Evolutionary conservation across 1,284 basidiomycete genomes (phyloP), one percentile per base, ranked within the genome.

Genomic region (Puccinia brachypodii): DNA sequence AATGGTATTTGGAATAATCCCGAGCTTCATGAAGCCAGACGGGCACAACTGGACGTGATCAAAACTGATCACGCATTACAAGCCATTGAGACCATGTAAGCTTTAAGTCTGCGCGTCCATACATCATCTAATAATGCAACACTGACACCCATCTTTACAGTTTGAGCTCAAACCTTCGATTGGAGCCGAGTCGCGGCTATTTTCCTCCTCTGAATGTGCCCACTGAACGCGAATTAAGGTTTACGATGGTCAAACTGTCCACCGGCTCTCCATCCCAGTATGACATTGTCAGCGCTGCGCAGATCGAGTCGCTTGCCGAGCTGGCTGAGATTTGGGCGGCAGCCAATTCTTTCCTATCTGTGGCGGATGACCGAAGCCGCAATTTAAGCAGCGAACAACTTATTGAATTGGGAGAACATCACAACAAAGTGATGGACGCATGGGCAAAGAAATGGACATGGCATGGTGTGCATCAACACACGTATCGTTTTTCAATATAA

Each of bases 381-480:
- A 40, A 36, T 31, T 62, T 72, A 38, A 80, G 16, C 22, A 56
- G 44, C 36, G 79, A 60, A 25, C 50, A 73, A 28, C 69, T 74
- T 28, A 47, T 60, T 4, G 79, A 81, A 42, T 31, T 81, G 11
- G 79, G 79, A 25, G 71, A 81, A 42, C 53, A 58, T 50, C 79
- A 81, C 47, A 81, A 81, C 50, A 44, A 47, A 44, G 58, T 60
- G n/a, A 42, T 81, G 33, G 79, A 81, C 31, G 71, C 50, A 16
- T 81, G 79, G 79, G 69, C 71, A 28, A 73, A 81, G 25, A 81
- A 81, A 53, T 81, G 79, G 79, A 81, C 79, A 7, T 81, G 79
- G 79, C 79, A 74, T 81, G 79, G 79, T 81, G 40, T 19, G 42
- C 44, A 36, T 31, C 42, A 47, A 25, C n/a, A n/a, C 13, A 60